Evolutionary conservation across 1,139 yeast species (phyloP), one percentile per base, ranked within the genome.

Genomic region (Yamadazyma dendronema): DNA sequence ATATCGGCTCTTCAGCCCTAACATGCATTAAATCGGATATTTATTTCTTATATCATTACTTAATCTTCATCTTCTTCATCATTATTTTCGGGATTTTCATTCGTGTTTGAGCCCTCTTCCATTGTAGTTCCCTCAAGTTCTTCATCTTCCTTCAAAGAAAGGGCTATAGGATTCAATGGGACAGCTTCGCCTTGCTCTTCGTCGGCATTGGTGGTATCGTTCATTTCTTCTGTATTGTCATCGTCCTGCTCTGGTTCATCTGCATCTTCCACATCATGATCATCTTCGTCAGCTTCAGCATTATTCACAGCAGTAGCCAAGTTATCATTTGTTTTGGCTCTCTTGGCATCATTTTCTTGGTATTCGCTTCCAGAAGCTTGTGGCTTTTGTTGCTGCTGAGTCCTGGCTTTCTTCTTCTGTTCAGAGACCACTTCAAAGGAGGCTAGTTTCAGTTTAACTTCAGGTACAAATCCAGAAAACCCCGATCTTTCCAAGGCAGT

Each of bases 401-500:
- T 61, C 43, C 67, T 66, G 36, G 45, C 47, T 36, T 53, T 56
- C 50, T 71, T 74, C 58, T 74, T 77, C 4, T 54, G 53, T 11
- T 61, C 70, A 21, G 62, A 62, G 13, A 54, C 48, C n/a, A 53
- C 54, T 45, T 71, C 78, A 50, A 59, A 82, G 16, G 47, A 59
- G 37, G 62, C 72, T 48, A 72, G 62, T 47, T 68, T 84, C 50
- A 62, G 75, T 50, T 68, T 71, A 15, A 80, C 68, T 14, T 69
- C 70, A 4, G 82, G 81, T 3, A 73, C 52, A 53, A 79, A 80
- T 1, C 79, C 74, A 2, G 65, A 59, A 49, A 79, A 77, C 32
- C 77, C 83, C 2, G 81, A 68, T 25, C 58, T 59, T 37, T 79
- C 81, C 38, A 84, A 59, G 0, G 87, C 89, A 15, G 55, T 60